Evolutionary conservation across 2,329 filamentous ascomycete genomes (phyloP), one percentile per base, ranked within the genome.

Genomic region (Ophiocordyceps polyrhachis-furcata): DNA sequence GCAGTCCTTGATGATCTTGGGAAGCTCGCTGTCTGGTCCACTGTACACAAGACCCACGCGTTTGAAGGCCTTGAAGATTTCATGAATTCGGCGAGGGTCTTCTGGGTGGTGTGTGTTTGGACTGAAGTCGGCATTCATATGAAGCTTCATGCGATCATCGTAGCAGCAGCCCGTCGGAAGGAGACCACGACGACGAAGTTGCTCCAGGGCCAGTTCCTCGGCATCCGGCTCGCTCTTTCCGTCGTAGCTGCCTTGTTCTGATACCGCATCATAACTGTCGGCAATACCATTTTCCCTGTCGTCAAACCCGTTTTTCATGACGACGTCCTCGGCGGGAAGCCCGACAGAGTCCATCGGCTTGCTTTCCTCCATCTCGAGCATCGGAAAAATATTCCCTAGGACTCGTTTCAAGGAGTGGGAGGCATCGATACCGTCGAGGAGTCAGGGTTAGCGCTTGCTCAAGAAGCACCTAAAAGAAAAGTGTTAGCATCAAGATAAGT

Each of bases 141-240:
- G 91, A 48, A 93, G 82, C 48, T 91, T 86, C 91, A 98, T 98
- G 29, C 89, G 78, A 46, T 85, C 79, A 64, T 98, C 91, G 58
- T 96, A 98, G 51, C 84, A 89, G 49, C 82, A 77, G 4, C 84
- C 84, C 0, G 83, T 88, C 0, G 81, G 75, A 1, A 84, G 66
- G 23, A 75, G 62, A 2, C 69, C 68, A 35, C 62, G 66, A 46
- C 63, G 62, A 14, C 58, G 58, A 43, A 68, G 52, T 44, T 63
- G 59, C 3, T 60, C 62, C 2, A 58, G 53, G 7, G 60, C 60
- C 2, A 66, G 54, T 11, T 62, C 57, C 15, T 62, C 61, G 3
- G 61, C 59, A 11, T 61, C 60, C 1, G 58, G 55, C 14, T 59
- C 58, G 14, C 54, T 61, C 13, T 61, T 61, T 23, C 58, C 57